These are phyloP conservation scores for Cladophialophora bantiana DNA, from an alignment of 2,329 filamentous ascomycete genomes.

Conservation along the genomic window DNA sequence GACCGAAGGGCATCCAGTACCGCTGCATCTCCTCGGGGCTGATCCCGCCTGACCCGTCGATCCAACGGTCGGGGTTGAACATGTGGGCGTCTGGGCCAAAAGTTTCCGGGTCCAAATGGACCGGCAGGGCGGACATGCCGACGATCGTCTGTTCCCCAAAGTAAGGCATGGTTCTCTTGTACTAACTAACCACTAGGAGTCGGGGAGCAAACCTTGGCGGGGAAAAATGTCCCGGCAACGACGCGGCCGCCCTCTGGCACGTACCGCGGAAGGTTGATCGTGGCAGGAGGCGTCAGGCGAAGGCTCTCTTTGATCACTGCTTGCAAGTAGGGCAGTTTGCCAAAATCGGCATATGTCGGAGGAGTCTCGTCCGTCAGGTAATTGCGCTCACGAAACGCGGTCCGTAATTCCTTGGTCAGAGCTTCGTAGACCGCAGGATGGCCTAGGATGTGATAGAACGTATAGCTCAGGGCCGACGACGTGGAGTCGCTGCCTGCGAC, in stretches of 20 bases:
- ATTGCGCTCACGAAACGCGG: background rate
- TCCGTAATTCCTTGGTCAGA: conserved; percentile 9
- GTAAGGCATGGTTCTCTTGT: too few species aligned
- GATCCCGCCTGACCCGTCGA: conserved; percentile 10
- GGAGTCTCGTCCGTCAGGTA: conserved; percentile 2
- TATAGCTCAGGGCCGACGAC: conserved; percentile 11
- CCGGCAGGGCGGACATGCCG: conserved; percentile 3
- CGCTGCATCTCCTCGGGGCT: conserved; percentile 15
- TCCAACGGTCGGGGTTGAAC: conserved; percentile 17
- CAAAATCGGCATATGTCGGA: conserved; percentile 13
- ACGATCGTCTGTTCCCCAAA: background rate
- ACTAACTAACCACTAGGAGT: too few species aligned
- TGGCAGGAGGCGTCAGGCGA: conserved; percentile 14
- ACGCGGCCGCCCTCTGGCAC: conserved; percentile 8
- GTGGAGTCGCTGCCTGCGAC: background rate
- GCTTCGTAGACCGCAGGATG: conserved; percentile 10
- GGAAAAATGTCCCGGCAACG: conserved; percentile 2
- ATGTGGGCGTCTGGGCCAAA: conserved; percentile 12
- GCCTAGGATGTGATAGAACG: conserved; percentile 11
- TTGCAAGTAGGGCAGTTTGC: conserved; percentile 14
- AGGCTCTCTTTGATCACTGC: conserved; percentile 17
- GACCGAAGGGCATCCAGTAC: conserved; percentile 19
- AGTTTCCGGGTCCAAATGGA: conserved; percentile 8
- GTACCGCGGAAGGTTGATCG: conserved; percentile 15
- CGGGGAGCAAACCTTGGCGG: background rate